These are phyloP conservation scores for Pterocarpus santalinus DNA, from an alignment of 306 rosid species.

Conservation along the genomic window DNA sequence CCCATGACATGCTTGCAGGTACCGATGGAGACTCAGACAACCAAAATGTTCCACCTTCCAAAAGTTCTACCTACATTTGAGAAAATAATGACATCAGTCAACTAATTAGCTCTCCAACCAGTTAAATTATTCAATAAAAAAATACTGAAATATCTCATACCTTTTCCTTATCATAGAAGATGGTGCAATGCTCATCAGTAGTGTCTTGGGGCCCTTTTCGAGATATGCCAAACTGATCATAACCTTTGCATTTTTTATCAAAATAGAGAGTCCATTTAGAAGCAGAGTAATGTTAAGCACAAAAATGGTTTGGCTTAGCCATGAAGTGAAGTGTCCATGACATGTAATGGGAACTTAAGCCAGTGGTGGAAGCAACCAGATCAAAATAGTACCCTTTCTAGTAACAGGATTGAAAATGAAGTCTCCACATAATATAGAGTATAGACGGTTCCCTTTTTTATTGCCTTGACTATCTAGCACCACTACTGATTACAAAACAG, in stretches of 20 bases:
- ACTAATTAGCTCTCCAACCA: slow-evolving; percentile 5
- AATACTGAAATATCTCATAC: slow-evolving; percentile 48
- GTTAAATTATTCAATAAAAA: neutral
- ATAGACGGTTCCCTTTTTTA: neutral
- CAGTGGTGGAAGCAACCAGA: slow-evolving; percentile 5
- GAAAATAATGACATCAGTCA: slow-evolving; percentile 11
- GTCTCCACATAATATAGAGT: slow-evolving; percentile 6
- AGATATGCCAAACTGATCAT: slow-evolving; percentile 92
- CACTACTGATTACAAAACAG: neutral
- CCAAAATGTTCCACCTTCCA: slow-evolving; percentile 99
- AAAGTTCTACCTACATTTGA: slow-evolving; percentile 79
- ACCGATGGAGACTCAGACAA: slow-evolving; percentile 97
- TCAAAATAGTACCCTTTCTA: neutral
- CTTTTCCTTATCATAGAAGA: slow-evolving; percentile 93
- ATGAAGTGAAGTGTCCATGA: slow-evolving; percentile 14
- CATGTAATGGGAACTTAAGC: slow-evolving; percentile 3
- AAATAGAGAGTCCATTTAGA: slow-evolving; percentile 36
- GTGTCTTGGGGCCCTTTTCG: slow-evolving; percentile 86
- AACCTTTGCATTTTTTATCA: slow-evolving; percentile 60
- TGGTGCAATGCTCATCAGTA: slow-evolving; percentile 90
- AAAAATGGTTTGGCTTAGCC: neutral
- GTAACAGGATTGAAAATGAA: slow-evolving; percentile 27
- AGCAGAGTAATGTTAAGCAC: slow-evolving; percentile 37
- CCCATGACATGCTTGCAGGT: slow-evolving; percentile 99
- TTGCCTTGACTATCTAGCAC: slow-evolving; percentile 27